phyloP scores from a whole-genome alignment of 2,329 filamentous ascomycete species.

The Penicillium sp. region DNA sequence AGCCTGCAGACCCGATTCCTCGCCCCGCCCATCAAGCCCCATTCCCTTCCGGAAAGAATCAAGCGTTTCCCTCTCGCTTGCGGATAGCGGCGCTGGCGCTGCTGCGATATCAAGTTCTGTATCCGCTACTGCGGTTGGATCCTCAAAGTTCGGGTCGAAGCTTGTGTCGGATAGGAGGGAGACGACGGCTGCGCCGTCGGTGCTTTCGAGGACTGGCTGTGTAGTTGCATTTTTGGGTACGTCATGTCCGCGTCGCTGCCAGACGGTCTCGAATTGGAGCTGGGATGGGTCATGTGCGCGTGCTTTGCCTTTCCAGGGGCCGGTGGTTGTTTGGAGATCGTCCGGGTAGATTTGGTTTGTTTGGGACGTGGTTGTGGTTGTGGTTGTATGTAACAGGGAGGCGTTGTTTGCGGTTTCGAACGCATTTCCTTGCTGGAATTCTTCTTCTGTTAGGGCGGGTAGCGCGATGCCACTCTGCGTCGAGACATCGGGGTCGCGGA shows the following conservation, averaged over 20 bases:
- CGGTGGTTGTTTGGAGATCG: slow-evolving; percentile 16
- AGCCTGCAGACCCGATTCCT: neutral
- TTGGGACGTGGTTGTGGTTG: slow-evolving; percentile 18
- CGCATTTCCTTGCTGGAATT: slow-evolving; percentile 19
- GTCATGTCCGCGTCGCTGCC: slow-evolving; percentile 14
- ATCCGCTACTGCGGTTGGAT: slow-evolving; percentile 2
- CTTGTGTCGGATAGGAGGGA: slow-evolving; percentile 37
- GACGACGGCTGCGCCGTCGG: slow-evolving; percentile 46
- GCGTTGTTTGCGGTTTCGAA: neutral
- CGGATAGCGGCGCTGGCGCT: slow-evolving; percentile 23
- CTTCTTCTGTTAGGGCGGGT: slow-evolving; percentile 19
- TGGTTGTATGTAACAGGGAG: neutral
- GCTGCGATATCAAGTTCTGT: slow-evolving; percentile 19
- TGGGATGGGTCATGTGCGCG: slow-evolving; percentile 16
- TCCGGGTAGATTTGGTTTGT: too few species aligned
- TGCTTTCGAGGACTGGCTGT: slow-evolving; percentile 5
- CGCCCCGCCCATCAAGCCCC: neutral
- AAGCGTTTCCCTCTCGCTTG: slow-evolving; percentile 30
- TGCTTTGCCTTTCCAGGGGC: slow-evolving; percentile 24
- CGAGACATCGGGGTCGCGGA: slow-evolving; percentile 2
- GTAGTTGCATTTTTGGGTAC: slow-evolving; percentile 1
- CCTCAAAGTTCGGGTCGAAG: slow-evolving; percentile 28
- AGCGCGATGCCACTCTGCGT: slow-evolving; percentile 8
- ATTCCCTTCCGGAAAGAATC: slow-evolving; percentile 31
- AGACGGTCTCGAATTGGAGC: slow-evolving; percentile 21